These are phyloP conservation scores for Yamadazyma triangularis DNA, from an alignment of 1,139 yeast species.

Conservation along the genomic window DNA sequence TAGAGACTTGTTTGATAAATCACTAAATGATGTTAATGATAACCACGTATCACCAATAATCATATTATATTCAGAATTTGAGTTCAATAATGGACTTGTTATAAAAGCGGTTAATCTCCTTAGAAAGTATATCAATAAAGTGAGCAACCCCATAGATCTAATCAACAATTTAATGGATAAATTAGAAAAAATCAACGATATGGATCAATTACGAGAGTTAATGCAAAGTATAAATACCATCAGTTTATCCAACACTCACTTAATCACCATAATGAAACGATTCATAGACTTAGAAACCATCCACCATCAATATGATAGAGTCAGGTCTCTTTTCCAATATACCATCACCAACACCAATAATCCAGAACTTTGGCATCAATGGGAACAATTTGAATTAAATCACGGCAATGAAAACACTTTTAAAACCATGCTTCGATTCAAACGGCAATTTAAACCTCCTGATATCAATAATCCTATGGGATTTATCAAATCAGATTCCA, in stretches of 20 bases:
- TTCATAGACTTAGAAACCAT: conserved; percentile 48
- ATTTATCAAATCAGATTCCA: background rate
- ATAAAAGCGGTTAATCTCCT: conserved; percentile 26
- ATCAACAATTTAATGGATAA: conserved; percentile 6
- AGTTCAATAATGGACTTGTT: conserved; percentile 28
- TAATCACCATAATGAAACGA: conserved; percentile 25
- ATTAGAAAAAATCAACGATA: conserved; percentile 2
- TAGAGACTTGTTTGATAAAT: conserved; percentile 70
- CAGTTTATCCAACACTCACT: conserved; percentile 14
- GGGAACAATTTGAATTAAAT: conserved; percentile 73
- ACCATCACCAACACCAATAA: conserved; percentile 14
- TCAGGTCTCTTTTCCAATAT: conserved; percentile 53
- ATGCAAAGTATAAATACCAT: background rate
- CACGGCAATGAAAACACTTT: conserved; percentile 68
- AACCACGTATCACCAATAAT: conserved; percentile 52
- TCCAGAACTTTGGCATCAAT: conserved; percentile 27
- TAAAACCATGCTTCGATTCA: conserved; percentile 69
- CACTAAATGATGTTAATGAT: conserved; percentile 26
- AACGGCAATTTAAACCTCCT: too few species aligned
- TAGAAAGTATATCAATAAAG: conserved; percentile 8
- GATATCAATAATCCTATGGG: too few species aligned
- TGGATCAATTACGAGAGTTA: background rate
- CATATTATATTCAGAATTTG: conserved; percentile 59
- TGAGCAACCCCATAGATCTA: conserved; percentile 8
- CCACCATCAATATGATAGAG: conserved; percentile 51